phyloP scores from a whole-genome alignment of 345 rosid genomes.

The Salix purpurea region DNA sequence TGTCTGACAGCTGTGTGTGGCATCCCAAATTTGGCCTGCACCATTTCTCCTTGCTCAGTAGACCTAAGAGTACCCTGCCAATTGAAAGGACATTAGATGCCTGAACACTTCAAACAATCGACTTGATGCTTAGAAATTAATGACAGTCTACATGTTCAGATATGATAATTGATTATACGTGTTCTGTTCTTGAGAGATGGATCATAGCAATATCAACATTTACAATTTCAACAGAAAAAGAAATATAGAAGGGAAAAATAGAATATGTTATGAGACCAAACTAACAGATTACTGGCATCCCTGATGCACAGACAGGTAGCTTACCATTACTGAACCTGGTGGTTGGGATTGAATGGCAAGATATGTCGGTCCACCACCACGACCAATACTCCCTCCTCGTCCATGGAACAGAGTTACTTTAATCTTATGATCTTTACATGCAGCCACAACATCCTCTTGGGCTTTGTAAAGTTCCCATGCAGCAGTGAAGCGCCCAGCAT shows the following conservation, averaged over 20 bases:
- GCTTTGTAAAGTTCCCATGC: conserved; percentile 99
- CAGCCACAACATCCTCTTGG: conserved; percentile 95
- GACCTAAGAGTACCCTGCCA: conserved; percentile 88
- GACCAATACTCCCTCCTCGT: conserved; percentile 96
- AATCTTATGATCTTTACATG: conserved; percentile 81
- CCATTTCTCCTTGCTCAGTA: conserved; percentile 99
- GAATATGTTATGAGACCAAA: background rate
- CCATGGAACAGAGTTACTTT: conserved; percentile 95
- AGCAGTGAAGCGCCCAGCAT: conserved; percentile 96
- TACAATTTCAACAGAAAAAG: background rate
- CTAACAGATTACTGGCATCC: background rate
- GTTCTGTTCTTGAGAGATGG: background rate
- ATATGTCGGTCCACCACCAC: conserved; percentile 97
- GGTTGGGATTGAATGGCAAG: conserved; percentile 98
- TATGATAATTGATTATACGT: background rate
- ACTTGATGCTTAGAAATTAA: background rate
- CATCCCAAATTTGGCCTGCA: conserved; percentile 95
- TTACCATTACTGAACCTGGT: conserved; percentile 97
- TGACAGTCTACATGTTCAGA: background rate
- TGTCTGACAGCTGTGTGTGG: conserved; percentile 90
- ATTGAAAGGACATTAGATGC: background rate
- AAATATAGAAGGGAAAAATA: background rate
- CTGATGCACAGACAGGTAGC: conserved; percentile 14
- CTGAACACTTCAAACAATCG: background rate
- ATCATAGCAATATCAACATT: background rate